These are phyloP conservation scores for Candida peoriensis DNA, from an alignment of 805 yeast species.

Conservation along the genomic window DNA sequence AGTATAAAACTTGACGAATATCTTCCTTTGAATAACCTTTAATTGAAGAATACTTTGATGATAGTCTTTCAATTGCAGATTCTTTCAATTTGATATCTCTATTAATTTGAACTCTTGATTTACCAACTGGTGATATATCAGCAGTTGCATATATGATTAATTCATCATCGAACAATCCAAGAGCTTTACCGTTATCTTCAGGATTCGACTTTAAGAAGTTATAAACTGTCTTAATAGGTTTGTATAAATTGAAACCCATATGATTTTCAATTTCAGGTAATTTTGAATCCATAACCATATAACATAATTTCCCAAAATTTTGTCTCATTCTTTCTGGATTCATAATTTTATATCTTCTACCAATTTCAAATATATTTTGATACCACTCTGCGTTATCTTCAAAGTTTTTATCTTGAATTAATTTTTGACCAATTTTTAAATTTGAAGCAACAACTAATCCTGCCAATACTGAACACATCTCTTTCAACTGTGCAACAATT, in stretches of 20 bases:
- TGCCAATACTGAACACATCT: slow-evolving; percentile 72
- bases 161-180: slow-evolving; percentile 50
- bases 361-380: slow-evolving; percentile 66
- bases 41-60: slow-evolving; percentile 40
- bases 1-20: slow-evolving; percentile 65
- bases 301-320: slow-evolving; percentile 72
- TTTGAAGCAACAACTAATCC: slow-evolving; percentile 77
- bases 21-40: slow-evolving; percentile 50
- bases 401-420: slow-evolving; percentile 63
- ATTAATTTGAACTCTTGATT: slow-evolving; percentile 48
- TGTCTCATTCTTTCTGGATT: slow-evolving; percentile 80
- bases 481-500: slow-evolving; percentile 66
- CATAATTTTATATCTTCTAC: slow-evolving; percentile 78
- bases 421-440: slow-evolving; percentile 60
- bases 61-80: slow-evolving; percentile 57
- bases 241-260: slow-evolving; percentile 72
- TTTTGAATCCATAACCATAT: slow-evolving; percentile 82
- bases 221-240: slow-evolving; percentile 63
- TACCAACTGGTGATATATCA: slow-evolving; percentile 58
- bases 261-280: slow-evolving; percentile 63
- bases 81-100: slow-evolving; percentile 63
- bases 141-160: slow-evolving; percentile 59
- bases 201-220: slow-evolving; percentile 38
- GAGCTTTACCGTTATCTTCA: slow-evolving; percentile 31
- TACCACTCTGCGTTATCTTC: slow-evolving; percentile 71